Conservation (phyloP, 73 alveolate species). For the Blepharisma stoltei region DNA sequence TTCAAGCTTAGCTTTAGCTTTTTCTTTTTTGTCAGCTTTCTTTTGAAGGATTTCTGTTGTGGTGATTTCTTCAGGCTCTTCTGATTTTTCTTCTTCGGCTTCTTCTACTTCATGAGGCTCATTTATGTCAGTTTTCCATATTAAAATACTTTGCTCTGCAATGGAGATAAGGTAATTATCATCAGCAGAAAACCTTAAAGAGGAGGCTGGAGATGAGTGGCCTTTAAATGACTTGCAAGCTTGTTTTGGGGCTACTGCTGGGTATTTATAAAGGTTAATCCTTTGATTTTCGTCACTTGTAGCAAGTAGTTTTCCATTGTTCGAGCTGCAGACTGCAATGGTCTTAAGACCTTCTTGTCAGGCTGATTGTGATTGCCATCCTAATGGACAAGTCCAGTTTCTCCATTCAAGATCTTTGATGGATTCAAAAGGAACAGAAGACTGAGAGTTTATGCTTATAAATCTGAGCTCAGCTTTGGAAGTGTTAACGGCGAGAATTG, state of each 20-base stretch:
- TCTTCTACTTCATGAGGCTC: constrained; percentile 34
- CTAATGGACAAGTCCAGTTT: constrained; percentile 94
- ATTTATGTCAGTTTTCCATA: constrained; percentile 89
- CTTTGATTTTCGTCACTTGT: constrained; percentile 90
- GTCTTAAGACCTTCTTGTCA: constrained; percentile 92
- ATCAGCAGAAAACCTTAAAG: constrained; percentile 86
- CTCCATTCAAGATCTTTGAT: constrained; percentile 84
- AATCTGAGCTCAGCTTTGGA: constrained; percentile 91
- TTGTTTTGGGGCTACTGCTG: constrained; percentile 88
- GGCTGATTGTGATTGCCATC: constrained; percentile 90
- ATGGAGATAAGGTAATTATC: constrained; percentile 84
- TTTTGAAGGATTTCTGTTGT: not conserved
- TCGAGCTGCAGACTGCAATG: constrained; percentile 78
- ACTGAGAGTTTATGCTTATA: constrained; percentile 68
- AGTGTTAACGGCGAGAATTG: constrained; percentile 78
- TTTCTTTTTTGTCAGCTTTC: constrained; percentile 42
- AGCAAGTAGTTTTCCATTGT: constrained; percentile 72
- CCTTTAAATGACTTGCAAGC: constrained; percentile 82
- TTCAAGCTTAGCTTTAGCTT: constrained; percentile 43
- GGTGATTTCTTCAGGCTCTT: not conserved
- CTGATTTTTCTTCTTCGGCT: constrained; percentile 45
- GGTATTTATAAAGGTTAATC: constrained; percentile 90
- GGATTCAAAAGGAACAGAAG: constrained; percentile 75
- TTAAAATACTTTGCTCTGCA: constrained; percentile 90
- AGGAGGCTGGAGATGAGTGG: constrained; percentile 92